Evolutionary conservation across 352 stramenopile genomes (phyloP).

Genomic region (Pelagophyceae sp.): DNA sequence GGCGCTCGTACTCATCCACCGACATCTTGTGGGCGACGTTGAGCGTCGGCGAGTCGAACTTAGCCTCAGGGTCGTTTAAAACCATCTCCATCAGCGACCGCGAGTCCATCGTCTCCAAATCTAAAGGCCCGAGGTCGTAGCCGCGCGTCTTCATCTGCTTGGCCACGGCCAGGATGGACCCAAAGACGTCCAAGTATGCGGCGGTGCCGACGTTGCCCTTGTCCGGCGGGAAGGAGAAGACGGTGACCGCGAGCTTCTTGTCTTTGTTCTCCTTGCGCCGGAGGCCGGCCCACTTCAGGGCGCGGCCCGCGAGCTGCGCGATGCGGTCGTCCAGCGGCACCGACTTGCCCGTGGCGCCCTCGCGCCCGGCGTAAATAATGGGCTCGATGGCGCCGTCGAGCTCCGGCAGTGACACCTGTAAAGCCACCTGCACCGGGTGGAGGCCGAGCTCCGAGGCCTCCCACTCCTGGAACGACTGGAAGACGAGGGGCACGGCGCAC

Average conservation of each 20-base stretch:
- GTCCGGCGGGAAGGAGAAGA: slow-evolving; percentile 74
- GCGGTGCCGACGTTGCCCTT: slow-evolving; percentile 75
- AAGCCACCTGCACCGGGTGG: slow-evolving; percentile 68
- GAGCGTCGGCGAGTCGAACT: slow-evolving; percentile 63
- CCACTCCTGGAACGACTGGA: slow-evolving; percentile 78
- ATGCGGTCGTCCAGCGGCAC: slow-evolving; percentile 67
- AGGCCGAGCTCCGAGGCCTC: slow-evolving; percentile 64
- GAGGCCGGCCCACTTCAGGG: slow-evolving; percentile 62
- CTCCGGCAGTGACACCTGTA: slow-evolving; percentile 70
- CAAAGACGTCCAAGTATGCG: slow-evolving; percentile 72
- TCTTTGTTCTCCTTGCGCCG: slow-evolving; percentile 58
- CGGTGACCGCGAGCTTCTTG: slow-evolving; percentile 74
- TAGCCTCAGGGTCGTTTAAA: slow-evolving; percentile 48
- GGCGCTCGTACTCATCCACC: slow-evolving; percentile 66
- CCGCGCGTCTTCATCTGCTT: slow-evolving; percentile 58
- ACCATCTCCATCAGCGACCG: slow-evolving; percentile 56
- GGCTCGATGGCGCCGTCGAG: slow-evolving; percentile 74
- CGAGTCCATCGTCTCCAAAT: slow-evolving; percentile 31
- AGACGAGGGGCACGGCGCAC: slow-evolving; percentile 69
- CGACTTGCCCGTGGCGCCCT: slow-evolving; percentile 64
- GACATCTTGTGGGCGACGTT: slow-evolving; percentile 73
- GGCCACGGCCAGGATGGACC: slow-evolving; percentile 66
- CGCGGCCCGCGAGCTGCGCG: slow-evolving; percentile 59
- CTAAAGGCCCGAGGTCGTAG: slow-evolving; percentile 63
- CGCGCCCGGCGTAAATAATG: slow-evolving; percentile 69